These are phyloP conservation scores for Mycena alexandri DNA, from an alignment of 768 basidiomycete species.

Conservation along the genomic window DNA sequence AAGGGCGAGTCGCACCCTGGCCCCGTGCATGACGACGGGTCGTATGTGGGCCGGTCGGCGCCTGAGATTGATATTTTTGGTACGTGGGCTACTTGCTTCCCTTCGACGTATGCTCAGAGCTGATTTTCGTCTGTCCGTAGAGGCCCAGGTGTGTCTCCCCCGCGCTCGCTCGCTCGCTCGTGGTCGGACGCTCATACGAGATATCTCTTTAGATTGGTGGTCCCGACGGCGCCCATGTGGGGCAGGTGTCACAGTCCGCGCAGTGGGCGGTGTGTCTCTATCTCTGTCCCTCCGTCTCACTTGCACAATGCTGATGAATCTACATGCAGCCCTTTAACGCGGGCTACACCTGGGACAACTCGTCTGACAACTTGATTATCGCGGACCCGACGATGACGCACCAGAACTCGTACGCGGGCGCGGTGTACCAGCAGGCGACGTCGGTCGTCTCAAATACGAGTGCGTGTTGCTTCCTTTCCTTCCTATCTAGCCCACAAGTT, in stretches of 20 bases:
- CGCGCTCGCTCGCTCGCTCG: too few species aligned
- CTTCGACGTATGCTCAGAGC: too few species aligned
- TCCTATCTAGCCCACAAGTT: too few species aligned
- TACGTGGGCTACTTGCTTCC: too few species aligned
- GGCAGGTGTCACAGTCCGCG: slow-evolving; percentile 63
- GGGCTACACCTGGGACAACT: slow-evolving; percentile 56
- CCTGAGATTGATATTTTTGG: slow-evolving; percentile 77
- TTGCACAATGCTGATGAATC: not conserved
- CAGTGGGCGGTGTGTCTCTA: slow-evolving; percentile 55
- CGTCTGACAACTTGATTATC: slow-evolving; percentile 49
- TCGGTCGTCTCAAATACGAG: slow-evolving; percentile 50
- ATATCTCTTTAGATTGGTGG: too few species aligned
- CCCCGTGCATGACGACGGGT: slow-evolving; percentile 59
- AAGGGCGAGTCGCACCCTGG: slow-evolving; percentile 69
- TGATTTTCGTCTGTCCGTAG: too few species aligned
- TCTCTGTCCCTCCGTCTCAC: slow-evolving; percentile 7
- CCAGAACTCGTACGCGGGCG: slow-evolving; percentile 61
- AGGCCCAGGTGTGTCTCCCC: too few species aligned
- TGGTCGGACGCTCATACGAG: too few species aligned
- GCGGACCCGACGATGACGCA: slow-evolving; percentile 51
- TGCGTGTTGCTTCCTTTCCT: too few species aligned
- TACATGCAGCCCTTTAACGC: slow-evolving; percentile 61
- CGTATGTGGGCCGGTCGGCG: slow-evolving; percentile 64
- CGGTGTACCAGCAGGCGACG: slow-evolving; percentile 56
- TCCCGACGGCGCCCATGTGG: slow-evolving; percentile 27